phyloP scores from a whole-genome alignment of 345 rosid species.

The Capsella bursapastoris region DNA sequence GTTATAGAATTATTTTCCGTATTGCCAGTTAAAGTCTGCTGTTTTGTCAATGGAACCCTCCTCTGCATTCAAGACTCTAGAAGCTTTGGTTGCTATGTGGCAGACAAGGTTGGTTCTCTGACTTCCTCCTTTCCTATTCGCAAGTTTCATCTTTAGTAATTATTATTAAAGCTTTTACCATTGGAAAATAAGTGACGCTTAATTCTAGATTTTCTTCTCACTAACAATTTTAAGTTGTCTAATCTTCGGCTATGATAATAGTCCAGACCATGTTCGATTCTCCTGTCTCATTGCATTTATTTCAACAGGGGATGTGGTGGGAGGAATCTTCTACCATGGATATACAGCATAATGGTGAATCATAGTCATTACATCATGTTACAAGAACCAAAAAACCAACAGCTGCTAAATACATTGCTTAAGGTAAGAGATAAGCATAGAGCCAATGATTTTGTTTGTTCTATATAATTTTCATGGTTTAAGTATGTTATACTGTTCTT shows the following conservation, averaged over 20 bases:
- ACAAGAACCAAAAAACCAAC: constrained; percentile 53
- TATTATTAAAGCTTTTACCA: constrained; percentile 7
- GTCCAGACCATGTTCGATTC: neutral
- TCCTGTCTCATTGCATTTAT: neutral
- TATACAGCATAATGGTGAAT: constrained; percentile 72
- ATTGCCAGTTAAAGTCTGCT: constrained; percentile 66
- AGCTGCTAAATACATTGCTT: constrained; percentile 57
- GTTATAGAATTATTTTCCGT: constrained; percentile 18
- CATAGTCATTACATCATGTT: constrained; percentile 61
- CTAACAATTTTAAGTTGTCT: neutral
- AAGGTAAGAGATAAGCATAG: constrained; percentile 56
- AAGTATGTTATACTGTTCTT: constrained; percentile 34
- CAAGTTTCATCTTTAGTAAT: neutral
- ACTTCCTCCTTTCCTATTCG: neutral
- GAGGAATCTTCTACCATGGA: constrained; percentile 74
- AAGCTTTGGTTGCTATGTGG: constrained; percentile 70
- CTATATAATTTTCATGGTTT: constrained; percentile 4
- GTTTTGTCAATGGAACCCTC: constrained; percentile 68
- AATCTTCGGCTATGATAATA: neutral
- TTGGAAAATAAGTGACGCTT: neutral
- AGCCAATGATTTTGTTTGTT: constrained; percentile 21
- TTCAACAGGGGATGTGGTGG: constrained; percentile 64
- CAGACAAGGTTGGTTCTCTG: constrained; percentile 72
- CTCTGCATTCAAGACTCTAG: constrained; percentile 69
- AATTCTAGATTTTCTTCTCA: constrained; percentile 10